Evolutionary conservation across 169 alveolate species (phyloP).

Genomic region (Neospora caninum): DNA sequence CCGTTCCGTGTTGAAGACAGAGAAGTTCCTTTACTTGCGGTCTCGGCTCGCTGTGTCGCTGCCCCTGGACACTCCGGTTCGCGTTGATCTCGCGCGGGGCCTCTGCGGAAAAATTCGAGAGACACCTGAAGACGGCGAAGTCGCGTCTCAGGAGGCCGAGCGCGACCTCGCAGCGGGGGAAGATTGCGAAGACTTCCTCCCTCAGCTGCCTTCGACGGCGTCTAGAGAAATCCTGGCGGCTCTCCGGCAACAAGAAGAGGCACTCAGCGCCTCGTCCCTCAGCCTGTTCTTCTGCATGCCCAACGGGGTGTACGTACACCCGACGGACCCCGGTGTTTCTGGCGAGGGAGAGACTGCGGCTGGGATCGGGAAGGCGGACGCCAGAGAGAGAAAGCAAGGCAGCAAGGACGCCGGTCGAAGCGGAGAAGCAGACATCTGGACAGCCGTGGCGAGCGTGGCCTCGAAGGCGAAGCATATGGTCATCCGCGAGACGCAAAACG

Average conservation of each 20-base stretch:
- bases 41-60: not conserved
- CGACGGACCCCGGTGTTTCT: not conserved
- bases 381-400: not conserved
- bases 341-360: not conserved
- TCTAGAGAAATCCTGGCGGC: not conserved
- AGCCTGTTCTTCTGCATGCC: constrained; percentile 33
- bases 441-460: not conserved
- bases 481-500: not conserved
- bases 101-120: not conserved
- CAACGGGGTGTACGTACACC: constrained; percentile 3
- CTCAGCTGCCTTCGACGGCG: not conserved
- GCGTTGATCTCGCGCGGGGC: not conserved
- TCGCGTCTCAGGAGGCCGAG: not conserved
- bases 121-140: not conserved
- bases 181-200: not conserved
- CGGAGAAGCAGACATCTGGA: not conserved
- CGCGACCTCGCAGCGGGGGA: not conserved
- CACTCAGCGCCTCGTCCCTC: not conserved
- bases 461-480: not conserved
- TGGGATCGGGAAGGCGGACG: not conserved
- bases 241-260: not conserved
- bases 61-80: not conserved
- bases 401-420: not conserved
- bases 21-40: not conserved
- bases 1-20: not conserved